Evolutionary conservation across 371 early-diverging fungal species (phyloP).

Genomic region (Lichtheimia hyalospora): DNA sequence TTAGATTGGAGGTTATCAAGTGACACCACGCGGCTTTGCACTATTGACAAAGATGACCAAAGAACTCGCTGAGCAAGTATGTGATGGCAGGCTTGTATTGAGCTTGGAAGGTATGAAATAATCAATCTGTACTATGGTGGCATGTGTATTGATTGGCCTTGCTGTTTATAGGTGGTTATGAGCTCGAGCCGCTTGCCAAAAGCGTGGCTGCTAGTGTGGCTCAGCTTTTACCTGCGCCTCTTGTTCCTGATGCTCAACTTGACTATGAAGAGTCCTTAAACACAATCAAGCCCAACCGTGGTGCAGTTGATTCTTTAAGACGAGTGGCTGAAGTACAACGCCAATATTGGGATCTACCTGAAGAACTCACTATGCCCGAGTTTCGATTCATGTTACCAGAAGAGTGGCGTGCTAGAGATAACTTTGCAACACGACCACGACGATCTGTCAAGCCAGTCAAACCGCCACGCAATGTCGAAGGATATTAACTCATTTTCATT

Average conservation of each 20-base stretch:
- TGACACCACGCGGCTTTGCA: constrained; percentile 58
- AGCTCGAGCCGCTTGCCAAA: constrained; percentile 42
- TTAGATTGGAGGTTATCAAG: constrained; percentile 62
- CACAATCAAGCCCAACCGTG: constrained; percentile 56
- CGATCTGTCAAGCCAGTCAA: constrained; percentile 40
- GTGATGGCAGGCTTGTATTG: constrained; percentile 55
- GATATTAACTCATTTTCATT: constrained; percentile 1
- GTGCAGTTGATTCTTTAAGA: constrained; percentile 48
- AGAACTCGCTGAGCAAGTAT: constrained; percentile 52
- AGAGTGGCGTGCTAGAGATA: constrained; percentile 59
- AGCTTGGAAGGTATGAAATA: constrained; percentile 44
- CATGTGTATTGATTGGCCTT: background rate
- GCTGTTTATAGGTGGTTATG: constrained; percentile 29
- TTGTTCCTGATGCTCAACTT: constrained; percentile 23
- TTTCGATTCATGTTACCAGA: constrained; percentile 53
- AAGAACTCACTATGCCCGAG: constrained; percentile 34
- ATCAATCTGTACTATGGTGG: background rate
- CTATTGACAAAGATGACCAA: constrained; percentile 57
- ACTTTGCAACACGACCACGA: constrained; percentile 51
- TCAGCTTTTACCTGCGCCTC: constrained; percentile 29
- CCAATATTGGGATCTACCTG: constrained; percentile 53
- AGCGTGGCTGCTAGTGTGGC: constrained; percentile 46
- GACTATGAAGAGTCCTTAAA: constrained; percentile 42
- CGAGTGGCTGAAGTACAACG: constrained; percentile 45
- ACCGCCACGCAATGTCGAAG: constrained; percentile 19